Base-by-base conservation (phyloP, 2,329 filamentous ascomycete species). In the Pseudocercospora musae region DNA sequence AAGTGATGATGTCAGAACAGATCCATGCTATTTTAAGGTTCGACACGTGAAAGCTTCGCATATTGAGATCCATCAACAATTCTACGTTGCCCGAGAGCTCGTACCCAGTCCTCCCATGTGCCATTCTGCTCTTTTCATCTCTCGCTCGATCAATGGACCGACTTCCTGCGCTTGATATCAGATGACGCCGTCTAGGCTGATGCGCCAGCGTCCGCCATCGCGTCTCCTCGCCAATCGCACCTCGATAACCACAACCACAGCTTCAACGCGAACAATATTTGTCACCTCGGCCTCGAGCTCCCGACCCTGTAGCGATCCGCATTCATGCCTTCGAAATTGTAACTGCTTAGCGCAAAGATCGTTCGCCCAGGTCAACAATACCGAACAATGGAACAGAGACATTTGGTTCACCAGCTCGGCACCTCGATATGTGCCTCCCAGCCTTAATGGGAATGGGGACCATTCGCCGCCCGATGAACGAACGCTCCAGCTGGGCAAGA, bases 401-500 rank as follows among this genome's bases (percentile, higher is more conserved):
- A 72, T 76, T 69, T 81, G 77, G 77, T 81, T 81, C 67, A 80
- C 75, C 27, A 77, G 77, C 67, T 75, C 76, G 5, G 69, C 75
- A 27, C 73, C 74, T 48, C 71, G 70, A 21, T 58, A 50, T 37
- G 59, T 61, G 44, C 59, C 58, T 42, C 33, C 64, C n/a, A 52
- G 23, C 21, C 3, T 25, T 9, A 21, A 62, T 42, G 40, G 57
- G 18, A 61, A 59, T 29, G 60, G 63, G 56, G 73, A 75, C 59
- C 68, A 73, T 57, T 79, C 81, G 67, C 81, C 82, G 9, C 81
- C 83, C 25, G 82, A 87, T 69, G 83, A 87, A 74, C 81, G 86
- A 64, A 84, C 84, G 7, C 64, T 88, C 60, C 87, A 87, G 74
- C 78, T 88, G 9, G 86, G 86, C 37, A 85, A 84, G 70, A 88